Base-by-base conservation (phyloP, 2,329 filamentous ascomycete genomes). In the Pseudogymnoascus verrucosus region DNA sequence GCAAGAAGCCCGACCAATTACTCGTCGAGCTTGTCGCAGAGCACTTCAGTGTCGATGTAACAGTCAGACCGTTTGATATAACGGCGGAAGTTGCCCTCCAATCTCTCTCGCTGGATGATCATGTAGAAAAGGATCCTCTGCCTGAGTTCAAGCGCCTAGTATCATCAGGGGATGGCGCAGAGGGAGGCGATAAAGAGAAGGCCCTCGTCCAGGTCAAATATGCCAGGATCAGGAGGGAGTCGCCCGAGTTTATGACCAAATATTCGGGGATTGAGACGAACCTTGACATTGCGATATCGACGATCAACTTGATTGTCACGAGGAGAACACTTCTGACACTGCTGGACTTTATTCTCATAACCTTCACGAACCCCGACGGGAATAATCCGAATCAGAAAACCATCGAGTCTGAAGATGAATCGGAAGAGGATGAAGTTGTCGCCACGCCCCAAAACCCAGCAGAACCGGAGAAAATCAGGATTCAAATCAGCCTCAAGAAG, bases 131-230 rank as follows among this genome's bases (percentile, higher is more conserved):
- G 68, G 89, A 93, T 62, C 87, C 92, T 0, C 79, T 90, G 0
- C 88, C 89, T 6, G 93, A 98, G 71, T 99, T 99, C 80, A 96
- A 95, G 76, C 93, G 93, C 26, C 96, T 99, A 61, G 86, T 99
- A n/a, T 96, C 93, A 0, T 97, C 95, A 0, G 85, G 84, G 0
- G 86, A 88, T 60, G 76, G 78, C 5, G 84, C 88, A 47, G 93
- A 96, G 71, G 86, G 89, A 26, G 83, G 88, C 54, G 85, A 89
- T 64, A 87, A 90, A 65, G 85, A 90, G 65, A 91, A 86, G 66
- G 85, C 96, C 69, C 83, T 99, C 11, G 90, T 99, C 68, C 86
- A 88, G 61, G 83, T 99, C 70, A 96, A 93, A 71, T 96, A 96
- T 71, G 83, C 91, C 65, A 91, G 89, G 73, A 91, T 98, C 64